Percentiles rank a stretch among this genome's conserved stretches.
Evolutionary conservation across 2,329 filamentous ascomycete species (phyloP).

Genomic region (Fusarium brachygibbosum): DNA sequence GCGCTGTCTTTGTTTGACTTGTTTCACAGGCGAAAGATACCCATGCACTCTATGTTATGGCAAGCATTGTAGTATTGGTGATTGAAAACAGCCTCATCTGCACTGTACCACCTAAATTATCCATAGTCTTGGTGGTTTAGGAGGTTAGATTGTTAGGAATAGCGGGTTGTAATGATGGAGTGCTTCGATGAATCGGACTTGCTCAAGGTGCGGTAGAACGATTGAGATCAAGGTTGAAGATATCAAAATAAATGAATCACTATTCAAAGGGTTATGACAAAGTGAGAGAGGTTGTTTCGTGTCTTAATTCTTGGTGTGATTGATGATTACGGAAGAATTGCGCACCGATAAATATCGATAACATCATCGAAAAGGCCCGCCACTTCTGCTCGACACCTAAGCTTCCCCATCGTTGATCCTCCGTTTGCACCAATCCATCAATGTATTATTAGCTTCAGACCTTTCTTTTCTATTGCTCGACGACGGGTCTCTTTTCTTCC

Average conservation of each 20-base stretch:
- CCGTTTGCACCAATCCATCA: neutral
- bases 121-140: neutral
- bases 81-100: neutral
- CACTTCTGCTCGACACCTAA: conserved; percentile 7
- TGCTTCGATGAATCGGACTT: neutral
- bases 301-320: neutral
- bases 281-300: neutral
- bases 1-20: neutral
- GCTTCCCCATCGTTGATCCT: neutral
- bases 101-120: neutral
- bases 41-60: neutral
- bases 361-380: conserved; percentile 36
- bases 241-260: neutral
- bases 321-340: conserved; percentile 44
- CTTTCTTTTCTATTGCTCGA: neutral
- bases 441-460: conserved; percentile 3
- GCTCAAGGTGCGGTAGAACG: neutral
- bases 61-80: neutral
- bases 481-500: neutral
- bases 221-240: neutral
- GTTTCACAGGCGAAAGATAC: neutral
- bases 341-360: conserved; percentile 37
- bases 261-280: neutral
- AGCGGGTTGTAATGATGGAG: neutral
- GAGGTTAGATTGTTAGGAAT: neutral